Evolutionary conservation across 306 rosid species (phyloP), one percentile per base, ranked within the genome.

Genomic region (Cucurbita ficifolia): DNA sequence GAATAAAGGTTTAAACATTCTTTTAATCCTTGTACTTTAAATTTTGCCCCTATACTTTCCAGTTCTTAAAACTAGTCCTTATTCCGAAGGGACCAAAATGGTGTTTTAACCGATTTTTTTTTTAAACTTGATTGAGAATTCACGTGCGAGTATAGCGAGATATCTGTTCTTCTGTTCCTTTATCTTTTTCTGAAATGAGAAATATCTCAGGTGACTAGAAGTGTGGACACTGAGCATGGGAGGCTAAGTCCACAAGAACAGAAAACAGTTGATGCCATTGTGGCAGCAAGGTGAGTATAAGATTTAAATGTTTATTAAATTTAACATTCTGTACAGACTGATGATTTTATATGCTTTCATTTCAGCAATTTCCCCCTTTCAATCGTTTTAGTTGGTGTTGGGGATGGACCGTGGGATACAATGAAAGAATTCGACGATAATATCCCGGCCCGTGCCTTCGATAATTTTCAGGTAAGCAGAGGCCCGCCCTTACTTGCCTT

Each of bases 351-450:
- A 76, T 2, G 63, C 60, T 50, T 39, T 77, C 68, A 70, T 79
- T 59, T 40, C 92, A 94, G 99, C 81, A 89, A 94, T 57, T 88
- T 84, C 63, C 99, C 99, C 24, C 91, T 94, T 53, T 94, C 99
- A 72, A 94, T 94, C 76, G 81, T 94, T 65, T 78, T 94, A 82
- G 95, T 90, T 64, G 99, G 99, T 62, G 99, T 94, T 75, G 99
- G 99, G 75, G 99, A 94, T 82, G 99, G 99, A 51, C 99, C 99
- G 29, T 94, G 99, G 99, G 97, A 94, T 82, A 94, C 82, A 92
- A 94, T 94, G 99, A 85, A 80, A 83, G 92, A 89, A 69, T 94
- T 94, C 40, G 99, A 90, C 62, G 99, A 94, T 83, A 94, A 94
- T 75, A 94, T 91, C 59, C 99, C 99, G 21, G 76, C 96, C 61